Conservation (phyloP, 345 rosid genomes). For the Camelina neglecta region DNA sequence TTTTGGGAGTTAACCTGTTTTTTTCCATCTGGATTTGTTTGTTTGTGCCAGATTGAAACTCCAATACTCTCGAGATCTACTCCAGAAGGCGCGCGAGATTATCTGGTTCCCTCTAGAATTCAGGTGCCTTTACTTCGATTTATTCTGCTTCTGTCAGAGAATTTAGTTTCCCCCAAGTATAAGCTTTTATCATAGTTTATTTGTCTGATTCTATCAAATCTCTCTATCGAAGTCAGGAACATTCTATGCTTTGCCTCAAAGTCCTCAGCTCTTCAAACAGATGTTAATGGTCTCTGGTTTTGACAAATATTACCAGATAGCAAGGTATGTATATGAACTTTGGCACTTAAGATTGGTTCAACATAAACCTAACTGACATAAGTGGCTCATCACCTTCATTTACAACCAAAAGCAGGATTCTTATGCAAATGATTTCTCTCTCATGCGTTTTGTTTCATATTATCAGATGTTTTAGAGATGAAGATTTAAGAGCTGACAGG, state of each 20-base stretch:
- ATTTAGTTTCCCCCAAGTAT: not conserved
- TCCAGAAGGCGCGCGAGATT: constrained; percentile 98
- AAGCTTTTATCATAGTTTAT: constrained; percentile 39
- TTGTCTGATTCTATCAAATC: constrained; percentile 50
- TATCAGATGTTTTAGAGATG: constrained; percentile 95
- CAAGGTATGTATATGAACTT: constrained; percentile 61
- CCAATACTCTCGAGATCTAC: constrained; percentile 96
- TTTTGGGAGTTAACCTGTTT: constrained; percentile 6
- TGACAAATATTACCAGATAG: constrained; percentile 93
- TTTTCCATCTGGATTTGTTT: constrained; percentile 53
- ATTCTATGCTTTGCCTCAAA: constrained; percentile 97
- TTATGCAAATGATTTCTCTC: constrained; percentile 25
- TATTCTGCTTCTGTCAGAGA: constrained; percentile 15
- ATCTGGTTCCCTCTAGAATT: constrained; percentile 94
- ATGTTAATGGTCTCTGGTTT: constrained; percentile 99
- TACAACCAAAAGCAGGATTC: constrained; percentile 5
- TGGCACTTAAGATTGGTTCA: constrained; percentile 22
- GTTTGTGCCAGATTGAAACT: constrained; percentile 90
- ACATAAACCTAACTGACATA: constrained; percentile 17
- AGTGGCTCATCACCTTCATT: constrained; percentile 25
- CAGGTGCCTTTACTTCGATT: constrained; percentile 61
- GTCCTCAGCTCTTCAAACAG: constrained; percentile 96
- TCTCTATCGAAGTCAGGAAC: constrained; percentile 92
- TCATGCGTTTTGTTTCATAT: constrained; percentile 20
- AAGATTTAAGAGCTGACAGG: constrained; percentile 97